Conservation (phyloP, 352 stramenopile genomes). For the Hyaloperonospora arabidopsidis region DNA sequence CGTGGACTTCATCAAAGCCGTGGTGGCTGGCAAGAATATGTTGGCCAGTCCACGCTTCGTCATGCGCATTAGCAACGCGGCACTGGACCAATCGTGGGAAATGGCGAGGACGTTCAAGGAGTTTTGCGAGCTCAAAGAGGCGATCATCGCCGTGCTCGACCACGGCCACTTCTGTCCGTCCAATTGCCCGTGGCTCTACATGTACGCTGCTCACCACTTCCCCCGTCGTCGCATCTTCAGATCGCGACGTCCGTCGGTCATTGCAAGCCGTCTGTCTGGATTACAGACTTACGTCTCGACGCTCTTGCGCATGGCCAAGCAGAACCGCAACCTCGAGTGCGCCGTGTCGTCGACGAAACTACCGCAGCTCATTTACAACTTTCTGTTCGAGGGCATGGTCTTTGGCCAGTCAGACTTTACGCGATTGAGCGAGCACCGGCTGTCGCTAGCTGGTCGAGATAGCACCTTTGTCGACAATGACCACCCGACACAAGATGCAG, state of each 20-base stretch:
- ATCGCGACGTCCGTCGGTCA: conserved; percentile 54
- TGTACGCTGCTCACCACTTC: conserved; percentile 73
- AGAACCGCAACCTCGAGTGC: conserved; percentile 59
- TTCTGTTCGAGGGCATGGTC: conserved; percentile 78
- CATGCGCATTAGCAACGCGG: conserved; percentile 68
- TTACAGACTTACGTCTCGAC: conserved; percentile 65
- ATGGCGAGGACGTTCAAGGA: conserved; percentile 72
- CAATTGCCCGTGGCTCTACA: conserved; percentile 82
- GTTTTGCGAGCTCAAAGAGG: conserved; percentile 73
- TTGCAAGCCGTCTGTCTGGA: conserved; percentile 47
- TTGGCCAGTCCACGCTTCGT: conserved; percentile 61
- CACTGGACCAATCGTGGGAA: conserved; percentile 66
- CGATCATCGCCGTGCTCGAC: conserved; percentile 44
- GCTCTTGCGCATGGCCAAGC: conserved; percentile 48
- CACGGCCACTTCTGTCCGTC: conserved; percentile 75
- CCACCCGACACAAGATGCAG: conserved; percentile 26
- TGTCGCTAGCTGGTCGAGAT: conserved; percentile 21
- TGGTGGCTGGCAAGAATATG: conserved; percentile 61
- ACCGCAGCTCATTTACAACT: conserved; percentile 66
- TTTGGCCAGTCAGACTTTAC: conserved; percentile 62
- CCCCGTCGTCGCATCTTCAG: conserved; percentile 68
- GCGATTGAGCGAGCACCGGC: conserved; percentile 52
- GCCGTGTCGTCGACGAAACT: conserved; percentile 46
- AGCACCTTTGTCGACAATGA: conserved; percentile 30
- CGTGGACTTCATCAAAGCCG: conserved; percentile 76